These are phyloP conservation scores for Penicillium concentricum DNA, from an alignment of 2,329 filamentous ascomycete genomes.

Conservation along the genomic window DNA sequence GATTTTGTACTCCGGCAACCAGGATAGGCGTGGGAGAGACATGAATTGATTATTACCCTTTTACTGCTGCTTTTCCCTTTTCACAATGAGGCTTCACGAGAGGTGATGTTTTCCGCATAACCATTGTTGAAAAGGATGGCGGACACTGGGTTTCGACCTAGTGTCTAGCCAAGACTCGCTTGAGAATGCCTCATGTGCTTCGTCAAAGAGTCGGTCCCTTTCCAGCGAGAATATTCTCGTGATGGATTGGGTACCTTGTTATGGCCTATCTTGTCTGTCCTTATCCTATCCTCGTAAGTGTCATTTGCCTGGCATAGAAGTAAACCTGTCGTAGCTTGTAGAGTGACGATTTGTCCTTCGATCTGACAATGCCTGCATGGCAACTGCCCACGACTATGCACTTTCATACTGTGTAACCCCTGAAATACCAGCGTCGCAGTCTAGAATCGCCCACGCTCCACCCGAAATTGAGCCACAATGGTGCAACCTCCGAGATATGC, in stretches of 20 bases:
- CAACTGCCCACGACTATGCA: neutral
- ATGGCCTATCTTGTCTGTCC: conserved; percentile 28
- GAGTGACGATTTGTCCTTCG: neutral
- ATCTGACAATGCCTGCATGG: neutral
- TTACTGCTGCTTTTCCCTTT: conserved; percentile 38
- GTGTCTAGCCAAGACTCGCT: conserved; percentile 20
- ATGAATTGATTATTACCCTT: conserved; percentile 36
- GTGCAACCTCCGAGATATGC: neutral
- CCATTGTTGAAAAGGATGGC: conserved; percentile 52
- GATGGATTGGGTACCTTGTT: conserved; percentile 12
- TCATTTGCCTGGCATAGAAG: conserved; percentile 20
- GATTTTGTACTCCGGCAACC: conserved; percentile 38
- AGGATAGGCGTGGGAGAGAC: conserved; percentile 42
- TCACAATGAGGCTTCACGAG: conserved; percentile 59
- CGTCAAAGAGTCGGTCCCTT: conserved; percentile 25
- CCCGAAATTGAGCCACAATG: neutral
- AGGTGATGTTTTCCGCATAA: conserved; percentile 57
- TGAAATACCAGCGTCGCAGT: no score
- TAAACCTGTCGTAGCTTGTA: conserved; percentile 16
- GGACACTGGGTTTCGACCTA: conserved; percentile 13
- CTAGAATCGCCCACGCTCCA: neutral
- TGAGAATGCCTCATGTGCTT: conserved; percentile 17
- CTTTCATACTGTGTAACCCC: no score
- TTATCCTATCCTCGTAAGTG: conserved; percentile 21
- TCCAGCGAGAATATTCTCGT: conserved; percentile 3